Conservation (phyloP, 2,329 filamentous ascomycete genomes). For the Diaporthe sp. region DNA sequence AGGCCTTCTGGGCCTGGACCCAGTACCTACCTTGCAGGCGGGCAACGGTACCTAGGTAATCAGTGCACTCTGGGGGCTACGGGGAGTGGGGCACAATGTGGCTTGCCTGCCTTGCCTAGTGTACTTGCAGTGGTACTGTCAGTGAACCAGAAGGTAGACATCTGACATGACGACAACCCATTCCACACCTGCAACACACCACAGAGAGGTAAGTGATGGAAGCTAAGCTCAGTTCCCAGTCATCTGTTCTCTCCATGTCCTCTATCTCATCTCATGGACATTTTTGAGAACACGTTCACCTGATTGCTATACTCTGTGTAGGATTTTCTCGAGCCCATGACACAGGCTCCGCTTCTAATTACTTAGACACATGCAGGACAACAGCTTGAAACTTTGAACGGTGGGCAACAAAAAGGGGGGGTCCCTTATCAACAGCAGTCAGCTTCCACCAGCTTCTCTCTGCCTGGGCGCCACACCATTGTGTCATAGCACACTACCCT, state of each 20-base stretch:
- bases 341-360: constrained; percentile 17
- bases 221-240: neutral
- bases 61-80: neutral
- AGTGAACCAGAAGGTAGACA: neutral
- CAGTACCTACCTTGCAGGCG: neutral
- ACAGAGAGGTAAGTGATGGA: neutral
- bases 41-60: constrained; percentile 9
- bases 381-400: constrained; percentile 20
- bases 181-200: neutral
- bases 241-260: neutral
- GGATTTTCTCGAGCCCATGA: neutral
- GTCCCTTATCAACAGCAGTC: constrained; percentile 14
- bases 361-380: constrained; percentile 20
- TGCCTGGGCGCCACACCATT: constrained; percentile 22
- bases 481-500: constrained; percentile 24
- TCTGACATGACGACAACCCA: constrained; percentile 14
- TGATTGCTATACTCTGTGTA: neutral
- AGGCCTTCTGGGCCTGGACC: constrained; percentile 23
- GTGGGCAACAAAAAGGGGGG: constrained; percentile 20
- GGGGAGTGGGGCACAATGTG: constrained; percentile 4
- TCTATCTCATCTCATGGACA: neutral
- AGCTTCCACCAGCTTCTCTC: constrained; percentile 23
- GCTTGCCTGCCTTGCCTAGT: neutral
- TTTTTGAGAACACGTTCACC: neutral
- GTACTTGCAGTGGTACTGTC: neutral